phyloP scores from a whole-genome alignment of 2,329 filamentous ascomycete genomes.

The Epichloe bromicola region DNA sequence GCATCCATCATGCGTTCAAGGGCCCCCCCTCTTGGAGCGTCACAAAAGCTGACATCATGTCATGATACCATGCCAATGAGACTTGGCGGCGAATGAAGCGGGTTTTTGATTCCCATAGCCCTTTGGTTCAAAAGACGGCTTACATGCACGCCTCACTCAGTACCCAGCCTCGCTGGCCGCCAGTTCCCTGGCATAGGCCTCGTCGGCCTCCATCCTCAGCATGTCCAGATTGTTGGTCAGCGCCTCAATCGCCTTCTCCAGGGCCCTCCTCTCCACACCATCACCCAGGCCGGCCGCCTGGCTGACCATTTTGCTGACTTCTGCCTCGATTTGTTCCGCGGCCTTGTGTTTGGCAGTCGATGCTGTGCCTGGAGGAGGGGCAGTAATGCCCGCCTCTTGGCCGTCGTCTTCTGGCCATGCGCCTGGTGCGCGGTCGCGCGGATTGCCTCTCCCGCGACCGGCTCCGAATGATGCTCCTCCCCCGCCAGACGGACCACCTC shows the following conservation, averaged over 20 bases:
- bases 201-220: slow-evolving; percentile 32
- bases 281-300: slow-evolving; percentile 14
- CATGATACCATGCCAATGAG: no score
- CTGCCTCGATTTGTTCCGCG: slow-evolving; percentile 21
- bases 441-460: neutral
- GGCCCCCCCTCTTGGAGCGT: no score
- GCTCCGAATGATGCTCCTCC: neutral
- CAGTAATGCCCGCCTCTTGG: neutral
- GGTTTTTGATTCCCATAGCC: no score
- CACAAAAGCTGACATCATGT: no score
- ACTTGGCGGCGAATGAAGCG: no score
- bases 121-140: no score
- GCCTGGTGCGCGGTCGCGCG: slow-evolving; percentile 13
- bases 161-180: slow-evolving; percentile 8
- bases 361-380: slow-evolving; percentile 11
- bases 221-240: slow-evolving; percentile 25
- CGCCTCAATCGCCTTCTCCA: slow-evolving; percentile 24
- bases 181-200: slow-evolving; percentile 32
- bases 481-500: slow-evolving; percentile 2
- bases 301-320: slow-evolving; percentile 18
- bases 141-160: neutral
- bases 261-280: slow-evolving; percentile 10
- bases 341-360: slow-evolving; percentile 24
- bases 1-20: no score
- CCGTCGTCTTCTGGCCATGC: slow-evolving; percentile 22